A percentile compares a stretch with the other conserved stretches of the same genome.
Conservation (phyloP, 345 rosid genomes). For the Garcia nutans region DNA sequence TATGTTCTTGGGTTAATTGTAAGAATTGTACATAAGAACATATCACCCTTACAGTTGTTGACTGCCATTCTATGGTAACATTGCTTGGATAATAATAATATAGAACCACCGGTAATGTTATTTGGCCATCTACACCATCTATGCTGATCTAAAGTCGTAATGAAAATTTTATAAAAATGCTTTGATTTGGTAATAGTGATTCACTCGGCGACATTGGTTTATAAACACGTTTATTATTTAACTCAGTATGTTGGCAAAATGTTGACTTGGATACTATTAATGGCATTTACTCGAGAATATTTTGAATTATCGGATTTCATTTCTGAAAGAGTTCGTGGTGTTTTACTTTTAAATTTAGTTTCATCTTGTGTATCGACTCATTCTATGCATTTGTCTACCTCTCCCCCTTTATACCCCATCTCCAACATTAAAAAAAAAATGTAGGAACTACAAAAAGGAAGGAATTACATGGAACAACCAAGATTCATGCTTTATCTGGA, state of each 20-base stretch:
- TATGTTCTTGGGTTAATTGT: not conserved
- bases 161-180: not conserved
- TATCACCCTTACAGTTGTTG: not conserved
- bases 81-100: not conserved
- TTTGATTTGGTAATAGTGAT: not conserved
- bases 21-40: not conserved
- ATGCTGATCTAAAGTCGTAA: not conserved
- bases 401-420: not conserved
- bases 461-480: constrained; percentile 76
- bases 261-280: not conserved
- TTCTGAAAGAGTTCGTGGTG: constrained; percentile 1
- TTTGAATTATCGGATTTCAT: not conserved
- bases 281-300: not conserved
- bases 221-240: not conserved
- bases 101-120: not conserved
- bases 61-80: not conserved
- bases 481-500: constrained; percentile 61
- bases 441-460: constrained; percentile 86
- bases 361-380: not conserved
- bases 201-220: not conserved
- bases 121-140: not conserved
- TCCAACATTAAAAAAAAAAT: not conserved
- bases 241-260: not conserved
- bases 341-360: not conserved
- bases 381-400: not conserved